Percentiles rank a stretch among this genome's conserved stretches.
These are phyloP conservation scores for Trichoderma afroharzianum DNA, from an alignment of 2,329 filamentous ascomycete species.

Conservation along the genomic window DNA sequence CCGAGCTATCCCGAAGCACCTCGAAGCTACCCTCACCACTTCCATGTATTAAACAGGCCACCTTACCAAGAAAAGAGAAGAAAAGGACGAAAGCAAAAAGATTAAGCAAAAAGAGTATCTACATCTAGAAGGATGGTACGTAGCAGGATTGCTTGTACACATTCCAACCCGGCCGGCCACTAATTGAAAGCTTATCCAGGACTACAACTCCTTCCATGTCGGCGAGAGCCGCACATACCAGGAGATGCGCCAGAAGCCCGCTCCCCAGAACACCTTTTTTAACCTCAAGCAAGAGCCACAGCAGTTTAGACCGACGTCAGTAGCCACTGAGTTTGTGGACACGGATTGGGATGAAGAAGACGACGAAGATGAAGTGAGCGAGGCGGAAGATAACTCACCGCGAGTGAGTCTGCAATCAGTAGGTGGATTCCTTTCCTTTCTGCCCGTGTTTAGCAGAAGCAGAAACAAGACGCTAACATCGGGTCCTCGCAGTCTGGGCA, in stretches of 20 bases:
- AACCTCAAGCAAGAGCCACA: slow-evolving; percentile 49
- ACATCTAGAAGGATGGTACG: slow-evolving; percentile 33
- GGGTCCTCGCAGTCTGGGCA: slow-evolving; percentile 55
- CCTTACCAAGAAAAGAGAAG: neutral
- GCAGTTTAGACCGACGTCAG: slow-evolving; percentile 58
- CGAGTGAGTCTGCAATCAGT: slow-evolving; percentile 69
- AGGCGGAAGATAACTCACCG: slow-evolving; percentile 62
- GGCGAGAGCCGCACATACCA: slow-evolving; percentile 39
- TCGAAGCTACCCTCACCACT: neutral
- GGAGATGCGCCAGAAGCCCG: slow-evolving; percentile 52
- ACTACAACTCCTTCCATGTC: slow-evolving; percentile 35
- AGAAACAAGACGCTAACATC: neutral
- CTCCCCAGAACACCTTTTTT: slow-evolving; percentile 58
- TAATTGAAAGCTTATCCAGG: slow-evolving; percentile 26
- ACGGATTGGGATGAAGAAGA: slow-evolving; percentile 64
- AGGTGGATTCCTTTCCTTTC: slow-evolving; percentile 35
- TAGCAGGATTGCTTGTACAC: too few species aligned
- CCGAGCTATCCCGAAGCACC: neutral
- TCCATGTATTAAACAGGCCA: slow-evolving; percentile 1
- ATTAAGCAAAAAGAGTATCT: neutral
- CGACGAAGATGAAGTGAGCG: slow-evolving; percentile 49
- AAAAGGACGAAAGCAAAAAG: neutral
- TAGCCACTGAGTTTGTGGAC: slow-evolving; percentile 74
- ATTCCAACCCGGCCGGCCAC: neutral
- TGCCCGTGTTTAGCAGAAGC: neutral